Evolutionary conservation across 2,329 filamentous ascomycete species (phyloP), one percentile per base, ranked within the genome.

Genomic region (Hypoxylon sp.): DNA sequence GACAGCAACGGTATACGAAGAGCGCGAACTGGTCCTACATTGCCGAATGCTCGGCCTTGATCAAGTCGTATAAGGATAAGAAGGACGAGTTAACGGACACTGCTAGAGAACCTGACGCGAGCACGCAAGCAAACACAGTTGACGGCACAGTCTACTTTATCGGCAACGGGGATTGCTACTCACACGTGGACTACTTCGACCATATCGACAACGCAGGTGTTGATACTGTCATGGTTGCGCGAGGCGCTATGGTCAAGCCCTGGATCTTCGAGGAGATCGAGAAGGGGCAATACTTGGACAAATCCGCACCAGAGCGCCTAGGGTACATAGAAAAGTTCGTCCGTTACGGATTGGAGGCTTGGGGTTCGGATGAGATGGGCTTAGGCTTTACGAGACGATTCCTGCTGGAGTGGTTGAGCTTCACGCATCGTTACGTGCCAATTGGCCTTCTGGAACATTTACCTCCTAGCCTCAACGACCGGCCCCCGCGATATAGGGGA

Each of bases 231-330:
- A 98, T 99, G 96, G 90, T 98, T 68, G 96, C 91, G n/a, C 92
- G 96, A 67, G 96, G 96, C 63, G 96, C 96, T 9, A 87, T 99
- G 65, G 93, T 98, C 82, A 99, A 99, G 83, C 96, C 96, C 0
- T 99, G 96, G 96, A 85, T 99, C 70, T 99, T 98, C 78, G 96
- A 99, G 80, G 96, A 99, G 81, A 98, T 99, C 61, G 89, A 93
- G 73, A 88, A 90, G 70, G 92, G 92, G 4, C 96, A 98, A 81
- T 98, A 98, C 78, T 88, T 99, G 42, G 96, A 99, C 84, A 99
- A 99, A 81, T 94, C 93, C 2, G 92, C 95, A 2, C 87, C 90
- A 4, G 95, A 99, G 83, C 92, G 96, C 64, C 87, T 99, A 31
- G 82, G 84, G 37, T 94, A 97, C 76, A 85, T 99, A 37, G 94